Base-by-base conservation (phyloP, 768 basidiomycete species). In the Cystobasidium ongulense region DNA sequence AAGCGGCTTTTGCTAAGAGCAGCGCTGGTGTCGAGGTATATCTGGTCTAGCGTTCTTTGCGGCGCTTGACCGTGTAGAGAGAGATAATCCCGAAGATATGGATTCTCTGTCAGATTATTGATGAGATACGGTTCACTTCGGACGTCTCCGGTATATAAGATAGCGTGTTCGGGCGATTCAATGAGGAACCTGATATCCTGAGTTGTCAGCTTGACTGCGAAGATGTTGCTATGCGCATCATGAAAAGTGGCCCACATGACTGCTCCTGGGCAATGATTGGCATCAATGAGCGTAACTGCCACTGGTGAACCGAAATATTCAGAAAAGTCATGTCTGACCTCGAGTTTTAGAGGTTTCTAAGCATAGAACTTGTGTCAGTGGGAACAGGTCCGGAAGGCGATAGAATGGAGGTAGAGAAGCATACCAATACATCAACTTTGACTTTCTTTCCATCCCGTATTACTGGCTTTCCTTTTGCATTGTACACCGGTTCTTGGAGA, bases 111-210 rank as follows among this genome's bases (percentile, higher is more conserved):
- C 0, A 97, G 81, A 1, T 85, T 84, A 8, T 89, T 85, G 27
- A 97, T 80, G 77, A 90, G 90, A 84, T 86, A 88, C 0, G 87
- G 85, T 79, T 99, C 95, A 0, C 90, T 90, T 39, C 95, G 86
- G 70, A 98, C 85, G 80, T 99, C 95, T 38, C 95, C 95, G 0
- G 95, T 97, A 78, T 96, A 92, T 11, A 99, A 86, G 33, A 97
- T 83, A 0, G 90, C 84, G 8, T 88, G 87, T 70, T 84, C n/a
- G 63, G 53, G 5, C 78, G 90, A 95, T 89, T 92, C 95, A 75
- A 76, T 64, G 23, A 79, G 57, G 74, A 75, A 78, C 74, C 75
- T 76, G 41, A 3, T 7, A 72, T 53, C n/a, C 38, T 17, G n/a
- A 25, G 63, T 65, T 4, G 39, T 35, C 15, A 41, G 27, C 4